Base-by-base conservation (phyloP, 768 basidiomycete species). In the Coprinopsis cinerea region DNA sequence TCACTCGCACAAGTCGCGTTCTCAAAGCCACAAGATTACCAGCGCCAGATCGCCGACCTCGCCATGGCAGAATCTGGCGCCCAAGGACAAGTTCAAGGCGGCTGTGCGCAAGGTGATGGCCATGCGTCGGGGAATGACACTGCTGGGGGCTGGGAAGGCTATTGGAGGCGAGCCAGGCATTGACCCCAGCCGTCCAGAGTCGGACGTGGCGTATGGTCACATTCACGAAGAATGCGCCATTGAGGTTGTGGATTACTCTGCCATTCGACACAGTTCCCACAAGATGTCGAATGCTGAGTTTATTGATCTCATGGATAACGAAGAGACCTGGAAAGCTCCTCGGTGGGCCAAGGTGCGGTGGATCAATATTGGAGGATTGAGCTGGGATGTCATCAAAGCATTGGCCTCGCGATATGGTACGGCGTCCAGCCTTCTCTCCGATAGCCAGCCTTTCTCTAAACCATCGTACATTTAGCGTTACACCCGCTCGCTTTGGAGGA, bases 401-500 rank as follows among this genome's bases (percentile, higher is more conserved):
- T 63, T 87, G 26, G 80, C 82, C 17, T 62, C 86, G 49, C 77
- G 76, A 62, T 85, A 83, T 57, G 73, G 84, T 83, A 51, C 40
- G 75, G 63, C 13, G 34, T 14, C 37, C 17, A 13, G 40, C 49
- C 37, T 46, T 7, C 11, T 35, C n/a, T 18, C 47, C 18, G n/a
- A 35, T 17, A 3, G 24, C 15, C 37, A 15, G 1, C 18, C 47
- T 35, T 18, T 30, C 22, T 43, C 32, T 23, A 27, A 45, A 39
- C 10, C 52, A 20, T 45, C 45, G 15, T 6, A 34, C 36, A 22
- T 17, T 6, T 47, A 85, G 83, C 79, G 53, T 61, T 88, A 35
- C 85, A 88, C 59, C 85, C 85, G 1, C 75, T 87, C 37, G 78
- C 84, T 3, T 65, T 88, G 17, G 86, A 88, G 57, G 86, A 87